Conservation (phyloP, 345 rosid genomes). For the Salix udensis region DNA sequence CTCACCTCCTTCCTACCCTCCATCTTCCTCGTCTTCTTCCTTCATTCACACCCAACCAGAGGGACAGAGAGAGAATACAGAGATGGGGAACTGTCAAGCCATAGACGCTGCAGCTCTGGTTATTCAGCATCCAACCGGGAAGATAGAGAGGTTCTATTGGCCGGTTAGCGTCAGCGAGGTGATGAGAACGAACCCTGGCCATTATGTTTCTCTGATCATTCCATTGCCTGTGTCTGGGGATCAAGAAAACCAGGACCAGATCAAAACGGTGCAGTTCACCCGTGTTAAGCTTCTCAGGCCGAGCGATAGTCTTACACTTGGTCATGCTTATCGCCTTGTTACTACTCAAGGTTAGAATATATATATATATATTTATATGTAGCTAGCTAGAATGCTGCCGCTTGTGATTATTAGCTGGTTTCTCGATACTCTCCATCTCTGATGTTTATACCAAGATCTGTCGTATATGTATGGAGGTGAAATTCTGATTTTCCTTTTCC, state of each 20-base stretch:
- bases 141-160: conserved; percentile 75
- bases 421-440: not conserved
- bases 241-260: conserved; percentile 10
- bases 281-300: conserved; percentile 93
- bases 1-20: conserved; percentile 4
- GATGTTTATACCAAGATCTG: not conserved
- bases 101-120: conserved; percentile 94
- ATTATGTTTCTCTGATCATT: conserved; percentile 86
- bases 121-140: conserved; percentile 84
- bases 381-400: not conserved
- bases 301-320: conserved; percentile 70
- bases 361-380: not conserved
- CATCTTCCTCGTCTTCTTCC: not conserved
- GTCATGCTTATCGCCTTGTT: conserved; percentile 91
- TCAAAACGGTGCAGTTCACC: conserved; percentile 51
- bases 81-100: conserved; percentile 96
- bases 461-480: not conserved
- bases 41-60: not conserved
- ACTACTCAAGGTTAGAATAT: conserved; percentile 70
- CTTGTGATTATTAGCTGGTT: not conserved
- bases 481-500: not conserved
- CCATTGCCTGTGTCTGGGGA: conserved; percentile 55
- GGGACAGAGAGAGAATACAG: not conserved
- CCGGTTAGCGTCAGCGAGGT: conserved; percentile 63
- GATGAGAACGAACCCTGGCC: conserved; percentile 83